Percentiles rank a stretch among this genome's conserved stretches.
These are phyloP conservation scores for Leucocoprinus gongylophorus DNA, from an alignment of 1,284 basidiomycete genomes.

Conservation along the genomic window DNA sequence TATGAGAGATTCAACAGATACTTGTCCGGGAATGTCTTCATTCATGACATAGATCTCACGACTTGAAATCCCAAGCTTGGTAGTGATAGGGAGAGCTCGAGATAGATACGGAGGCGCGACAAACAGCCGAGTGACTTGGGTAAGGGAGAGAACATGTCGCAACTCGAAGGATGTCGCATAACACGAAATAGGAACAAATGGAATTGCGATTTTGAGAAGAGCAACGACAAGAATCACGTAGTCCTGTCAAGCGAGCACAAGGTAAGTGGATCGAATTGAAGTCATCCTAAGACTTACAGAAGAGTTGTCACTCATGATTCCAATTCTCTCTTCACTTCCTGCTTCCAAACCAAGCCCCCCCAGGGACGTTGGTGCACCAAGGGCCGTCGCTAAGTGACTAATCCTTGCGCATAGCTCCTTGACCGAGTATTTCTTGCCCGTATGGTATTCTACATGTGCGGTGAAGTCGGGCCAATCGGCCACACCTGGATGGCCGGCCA, in stretches of 20 bases:
- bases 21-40: conserved; percentile 23
- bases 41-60: conserved; percentile 50
- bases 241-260: conserved; percentile 36
- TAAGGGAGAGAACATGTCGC: conserved; percentile 45
- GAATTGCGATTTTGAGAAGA: conserved; percentile 47
- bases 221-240: conserved; percentile 52
- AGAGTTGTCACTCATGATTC: conserved; percentile 61
- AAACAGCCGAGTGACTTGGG: conserved; percentile 53
- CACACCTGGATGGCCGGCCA: conserved; percentile 49
- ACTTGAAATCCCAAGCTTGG: conserved; percentile 41
- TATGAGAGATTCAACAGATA: conserved; percentile 42
- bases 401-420: conserved; percentile 45
- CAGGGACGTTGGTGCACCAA: conserved; percentile 35
- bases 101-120: conserved; percentile 49
- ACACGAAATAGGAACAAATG: conserved; percentile 55
- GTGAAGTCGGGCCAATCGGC: conserved; percentile 45
- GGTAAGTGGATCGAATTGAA: background rate
- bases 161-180: conserved; percentile 64
- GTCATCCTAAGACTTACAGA: conserved; percentile 33
- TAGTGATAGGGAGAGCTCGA: conserved; percentile 41
- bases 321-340: conserved; percentile 49
- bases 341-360: conserved; percentile 50
- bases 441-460: conserved; percentile 48
- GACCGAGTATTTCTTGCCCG: conserved; percentile 40
- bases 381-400: conserved; percentile 47